These are phyloP conservation scores for Fremontodendron californicum DNA, from an alignment of 345 rosid species.

Conservation along the genomic window DNA sequence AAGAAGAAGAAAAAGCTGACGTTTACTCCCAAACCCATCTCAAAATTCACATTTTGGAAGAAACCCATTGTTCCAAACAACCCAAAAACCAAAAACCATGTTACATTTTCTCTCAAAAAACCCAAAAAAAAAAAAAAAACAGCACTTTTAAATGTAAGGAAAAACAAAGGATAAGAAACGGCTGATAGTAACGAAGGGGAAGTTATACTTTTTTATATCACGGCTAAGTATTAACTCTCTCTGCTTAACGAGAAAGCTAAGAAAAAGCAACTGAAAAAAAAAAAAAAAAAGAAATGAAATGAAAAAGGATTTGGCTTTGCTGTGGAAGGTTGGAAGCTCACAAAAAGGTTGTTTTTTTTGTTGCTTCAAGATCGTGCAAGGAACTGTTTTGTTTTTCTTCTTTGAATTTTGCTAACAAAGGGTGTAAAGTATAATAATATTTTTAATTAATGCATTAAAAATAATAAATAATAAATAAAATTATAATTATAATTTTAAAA, in stretches of 20 bases:
- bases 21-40: neutral
- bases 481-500: no score
- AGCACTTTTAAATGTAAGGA: neutral
- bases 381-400: no score
- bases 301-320: no score
- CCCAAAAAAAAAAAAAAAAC: no score
- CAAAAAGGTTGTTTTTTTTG: no score
- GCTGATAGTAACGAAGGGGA: neutral
- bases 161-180: neutral
- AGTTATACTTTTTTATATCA: neutral
- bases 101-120: neutral
- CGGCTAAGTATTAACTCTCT: neutral
- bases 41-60: neutral
- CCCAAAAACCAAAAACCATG: neutral
- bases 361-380: neutral
- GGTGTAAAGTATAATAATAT: no score
- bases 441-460: no score
- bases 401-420: no score
- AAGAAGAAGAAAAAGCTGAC: neutral
- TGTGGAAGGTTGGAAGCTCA: neutral
- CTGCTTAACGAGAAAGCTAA: slow-evolving; percentile 9
- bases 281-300: no score
- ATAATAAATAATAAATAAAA: no score
- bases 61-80: slow-evolving; percentile 2
- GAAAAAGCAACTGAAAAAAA: slow-evolving; percentile 5